phyloP scores from a whole-genome alignment of 179 eudicot genomes.

The Spinacia oleracea region DNA sequence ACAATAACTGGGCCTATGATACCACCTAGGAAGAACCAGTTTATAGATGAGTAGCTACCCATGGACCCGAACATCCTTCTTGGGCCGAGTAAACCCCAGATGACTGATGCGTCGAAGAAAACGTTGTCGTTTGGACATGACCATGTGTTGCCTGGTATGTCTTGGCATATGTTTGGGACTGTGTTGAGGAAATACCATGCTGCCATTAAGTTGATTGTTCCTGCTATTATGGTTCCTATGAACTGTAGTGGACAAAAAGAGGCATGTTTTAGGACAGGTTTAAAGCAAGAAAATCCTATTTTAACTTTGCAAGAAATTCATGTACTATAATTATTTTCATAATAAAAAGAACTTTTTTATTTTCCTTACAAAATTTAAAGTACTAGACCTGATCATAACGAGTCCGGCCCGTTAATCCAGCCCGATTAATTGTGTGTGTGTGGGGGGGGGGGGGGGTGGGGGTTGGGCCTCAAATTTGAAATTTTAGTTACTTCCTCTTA shows the following conservation, averaged over 20 bases:
- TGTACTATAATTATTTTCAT: no score
- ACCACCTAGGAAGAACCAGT: constrained; percentile 72
- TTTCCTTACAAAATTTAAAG: no score
- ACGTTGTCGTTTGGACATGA: constrained; percentile 65
- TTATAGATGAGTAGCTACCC: constrained; percentile 53
- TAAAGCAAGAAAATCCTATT: background rate
- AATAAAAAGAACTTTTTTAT: no score
- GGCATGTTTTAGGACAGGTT: background rate
- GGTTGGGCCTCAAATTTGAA: no score
- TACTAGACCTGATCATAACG: no score
- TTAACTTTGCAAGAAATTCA: background rate
- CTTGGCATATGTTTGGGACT: constrained; percentile 54
- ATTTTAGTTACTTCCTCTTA: no score
- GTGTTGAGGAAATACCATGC: constrained; percentile 69
- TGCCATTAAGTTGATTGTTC: constrained; percentile 49
- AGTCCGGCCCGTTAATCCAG: no score
- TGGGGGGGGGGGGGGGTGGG: no score
- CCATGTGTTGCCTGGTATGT: constrained; percentile 55
- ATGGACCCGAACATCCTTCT: constrained; percentile 55
- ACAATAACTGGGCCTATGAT: constrained; percentile 41
- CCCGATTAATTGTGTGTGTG: no score
- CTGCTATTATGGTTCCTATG: constrained; percentile 64
- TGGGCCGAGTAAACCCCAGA: constrained; percentile 84
- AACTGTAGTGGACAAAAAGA: constrained; percentile 32
- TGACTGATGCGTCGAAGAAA: constrained; percentile 77